Evolutionary conservation across 176 grass and related monocot genomes (phyloP).

Genomic region (Triticum monococcum): DNA sequence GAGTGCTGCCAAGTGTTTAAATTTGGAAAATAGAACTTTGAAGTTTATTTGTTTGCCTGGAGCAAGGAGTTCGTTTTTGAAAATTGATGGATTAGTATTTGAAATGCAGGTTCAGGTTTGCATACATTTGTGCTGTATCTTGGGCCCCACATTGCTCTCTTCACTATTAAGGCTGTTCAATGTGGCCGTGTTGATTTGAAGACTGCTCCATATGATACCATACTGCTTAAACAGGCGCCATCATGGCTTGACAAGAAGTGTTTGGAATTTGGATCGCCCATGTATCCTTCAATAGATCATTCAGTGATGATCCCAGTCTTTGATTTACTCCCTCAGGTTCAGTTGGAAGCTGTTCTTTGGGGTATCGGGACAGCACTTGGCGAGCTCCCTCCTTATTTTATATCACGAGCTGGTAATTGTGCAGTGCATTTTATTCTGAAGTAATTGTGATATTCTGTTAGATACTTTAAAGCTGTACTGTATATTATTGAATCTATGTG

Average conservation of each 20-base stretch:
- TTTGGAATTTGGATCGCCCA: conserved; percentile 78
- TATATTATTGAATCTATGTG: background rate
- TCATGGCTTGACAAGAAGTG: conserved; percentile 97
- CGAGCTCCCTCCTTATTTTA: conserved; percentile 98
- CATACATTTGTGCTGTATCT: conserved; percentile 98
- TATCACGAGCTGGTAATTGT: conserved; percentile 86
- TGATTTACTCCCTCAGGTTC: conserved; percentile 83
- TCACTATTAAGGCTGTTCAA: conserved; percentile 95
- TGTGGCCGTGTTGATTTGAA: conserved; percentile 94
- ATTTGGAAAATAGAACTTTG: background rate
- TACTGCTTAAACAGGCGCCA: conserved; percentile 79
- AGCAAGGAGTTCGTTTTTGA: background rate
- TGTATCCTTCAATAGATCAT: conserved; percentile 56
- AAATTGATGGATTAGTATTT: conserved; percentile 19
- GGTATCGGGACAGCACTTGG: conserved; percentile 95
- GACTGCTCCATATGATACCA: conserved; percentile 88
- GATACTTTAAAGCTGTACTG: background rate
- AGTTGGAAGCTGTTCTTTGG: conserved; percentile 96
- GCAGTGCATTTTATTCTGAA: background rate
- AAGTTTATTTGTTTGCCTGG: background rate
- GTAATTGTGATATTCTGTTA: conserved; percentile 18
- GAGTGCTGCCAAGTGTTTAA: conserved; percentile 1
- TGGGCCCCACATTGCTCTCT: conserved; percentile 93
- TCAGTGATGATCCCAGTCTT: conserved; percentile 77
- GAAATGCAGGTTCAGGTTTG: conserved; percentile 81